Percentiles rank a stretch among this genome's conserved stretches.
Evolutionary conservation across 441 rosid genomes (phyloP).

Genomic region (Pelargonium cotyledonis): DNA sequence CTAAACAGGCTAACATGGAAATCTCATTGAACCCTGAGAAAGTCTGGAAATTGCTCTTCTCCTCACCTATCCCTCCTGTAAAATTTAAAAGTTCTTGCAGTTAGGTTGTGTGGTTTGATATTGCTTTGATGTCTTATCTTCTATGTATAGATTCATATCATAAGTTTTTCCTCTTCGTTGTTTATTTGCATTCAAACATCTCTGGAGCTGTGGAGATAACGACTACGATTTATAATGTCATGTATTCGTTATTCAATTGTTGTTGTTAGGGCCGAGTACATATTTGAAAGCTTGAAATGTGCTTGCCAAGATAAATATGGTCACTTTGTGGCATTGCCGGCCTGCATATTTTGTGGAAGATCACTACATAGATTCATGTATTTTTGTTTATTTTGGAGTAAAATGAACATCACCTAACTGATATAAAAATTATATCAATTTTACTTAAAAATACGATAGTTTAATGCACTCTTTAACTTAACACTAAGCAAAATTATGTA

Average conservation of each 20-base stretch:
- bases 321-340: background rate
- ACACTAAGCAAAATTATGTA: too few relatives aligned
- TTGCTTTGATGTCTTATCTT: slow-evolving; percentile 17
- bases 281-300: background rate
- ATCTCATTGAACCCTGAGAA: slow-evolving; percentile 13
- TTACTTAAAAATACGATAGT: too few relatives aligned
- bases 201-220: slow-evolving; percentile 14
- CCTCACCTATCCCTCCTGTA: background rate
- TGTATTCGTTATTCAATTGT: background rate
- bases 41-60: slow-evolving; percentile 7
- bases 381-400: too few relatives aligned
- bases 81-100: slow-evolving; percentile 18
- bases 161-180: slow-evolving; percentile 9
- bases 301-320: background rate
- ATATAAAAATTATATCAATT: too few relatives aligned
- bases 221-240: slow-evolving; percentile 7
- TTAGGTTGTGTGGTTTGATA: slow-evolving; percentile 15
- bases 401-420: too few relatives aligned
- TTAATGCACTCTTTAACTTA: too few relatives aligned
- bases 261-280: background rate
- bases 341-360: too few relatives aligned
- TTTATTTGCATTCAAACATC: slow-evolving; percentile 9
- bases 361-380: too few relatives aligned
- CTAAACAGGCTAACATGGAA: background rate
- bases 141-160: slow-evolving; percentile 25